Conservation (phyloP, 1,139 yeast species). For the Yamadazyma conglobata region DNA sequence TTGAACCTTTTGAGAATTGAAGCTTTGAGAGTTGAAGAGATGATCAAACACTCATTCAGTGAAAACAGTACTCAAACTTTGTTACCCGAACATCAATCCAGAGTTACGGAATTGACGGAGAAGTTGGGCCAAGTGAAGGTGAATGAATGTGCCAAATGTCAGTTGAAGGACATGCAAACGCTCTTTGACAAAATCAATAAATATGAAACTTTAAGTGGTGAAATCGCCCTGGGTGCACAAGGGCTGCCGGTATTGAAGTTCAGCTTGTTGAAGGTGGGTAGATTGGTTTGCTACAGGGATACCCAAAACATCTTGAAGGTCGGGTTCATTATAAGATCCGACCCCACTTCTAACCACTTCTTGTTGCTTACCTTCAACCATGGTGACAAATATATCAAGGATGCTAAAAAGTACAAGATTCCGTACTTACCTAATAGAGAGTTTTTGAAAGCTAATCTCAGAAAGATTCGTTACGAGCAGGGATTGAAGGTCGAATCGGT, state of each 20-base stretch:
- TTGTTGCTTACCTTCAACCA: slow-evolving; percentile 44
- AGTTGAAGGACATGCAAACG: slow-evolving; percentile 38
- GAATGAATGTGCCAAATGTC: slow-evolving; percentile 36
- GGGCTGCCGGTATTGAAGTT: slow-evolving; percentile 45
- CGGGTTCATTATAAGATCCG: slow-evolving; percentile 53
- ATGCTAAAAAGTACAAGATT: slow-evolving; percentile 27
- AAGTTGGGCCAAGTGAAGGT: slow-evolving; percentile 39
- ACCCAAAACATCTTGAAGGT: slow-evolving; percentile 36
- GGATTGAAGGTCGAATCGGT: slow-evolving; percentile 41
- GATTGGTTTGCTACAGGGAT: slow-evolving; percentile 59
- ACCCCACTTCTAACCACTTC: slow-evolving; percentile 24
- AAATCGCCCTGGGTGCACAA: slow-evolving; percentile 47
- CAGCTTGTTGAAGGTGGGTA: slow-evolving; percentile 50
- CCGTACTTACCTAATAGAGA: slow-evolving; percentile 50
- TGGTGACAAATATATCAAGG: slow-evolving; percentile 35
- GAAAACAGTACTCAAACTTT: slow-evolving; percentile 86
- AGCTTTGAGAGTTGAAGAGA: slow-evolving; percentile 91
- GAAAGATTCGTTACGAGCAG: slow-evolving; percentile 29
- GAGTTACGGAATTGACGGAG: slow-evolving; percentile 51
- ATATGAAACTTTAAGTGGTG: slow-evolving; percentile 41
- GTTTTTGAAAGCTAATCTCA: slow-evolving; percentile 26
- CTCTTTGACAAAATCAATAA: slow-evolving; percentile 44
- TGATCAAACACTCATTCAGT: slow-evolving; percentile 93
- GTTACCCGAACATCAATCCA: slow-evolving; percentile 79
- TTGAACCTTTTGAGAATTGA: slow-evolving; percentile 86